These are phyloP conservation scores for Rhodotorula taiwanensis DNA, from an alignment of 768 basidiomycete species.

Conservation along the genomic window DNA sequence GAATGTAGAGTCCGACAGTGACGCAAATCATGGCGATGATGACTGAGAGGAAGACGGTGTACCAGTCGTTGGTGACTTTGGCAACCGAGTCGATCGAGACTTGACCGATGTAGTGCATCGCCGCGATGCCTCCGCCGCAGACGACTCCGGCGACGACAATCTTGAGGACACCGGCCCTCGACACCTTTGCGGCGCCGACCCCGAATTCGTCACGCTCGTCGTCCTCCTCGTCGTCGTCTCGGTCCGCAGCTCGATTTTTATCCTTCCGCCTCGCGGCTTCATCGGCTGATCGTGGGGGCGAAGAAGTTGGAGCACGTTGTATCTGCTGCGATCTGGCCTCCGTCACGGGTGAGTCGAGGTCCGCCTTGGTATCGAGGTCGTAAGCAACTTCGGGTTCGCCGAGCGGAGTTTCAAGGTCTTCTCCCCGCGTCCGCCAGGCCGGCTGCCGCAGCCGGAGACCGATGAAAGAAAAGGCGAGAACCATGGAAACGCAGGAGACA, in stretches of 20 bases:
- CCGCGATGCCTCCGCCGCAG: constrained; percentile 30
- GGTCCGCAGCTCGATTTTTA: too few species aligned
- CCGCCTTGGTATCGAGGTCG: constrained; percentile 10
- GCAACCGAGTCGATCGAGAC: constrained; percentile 27
- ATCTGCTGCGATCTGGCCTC: too few species aligned
- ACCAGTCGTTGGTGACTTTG: constrained; percentile 24
- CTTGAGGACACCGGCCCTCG: constrained; percentile 15
- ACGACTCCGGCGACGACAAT: constrained; percentile 25
- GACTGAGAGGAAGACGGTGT: constrained; percentile 25
- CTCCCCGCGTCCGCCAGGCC: too few species aligned
- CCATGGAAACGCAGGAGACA: constrained; percentile 28
- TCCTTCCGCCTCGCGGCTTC: too few species aligned
- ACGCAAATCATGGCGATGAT: constrained; percentile 31
- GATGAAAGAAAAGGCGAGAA: constrained; percentile 35
- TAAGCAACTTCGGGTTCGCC: constrained; percentile 2
- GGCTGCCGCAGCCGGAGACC: constrained; percentile 22
- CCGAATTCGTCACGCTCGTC: constrained; percentile 29
- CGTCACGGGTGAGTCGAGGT: too few species aligned
- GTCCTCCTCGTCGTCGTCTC: constrained; percentile 11
- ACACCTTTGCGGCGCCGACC: constrained; percentile 13
- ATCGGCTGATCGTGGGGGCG: too few species aligned
- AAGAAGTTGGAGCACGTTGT: too few species aligned
- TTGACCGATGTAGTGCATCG: constrained; percentile 36
- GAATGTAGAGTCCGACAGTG: constrained; percentile 27
- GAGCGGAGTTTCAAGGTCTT: too few species aligned